These are phyloP conservation scores for Solanum paucissectum DNA, from an alignment of 257 asterid genomes.

Conservation along the genomic window DNA sequence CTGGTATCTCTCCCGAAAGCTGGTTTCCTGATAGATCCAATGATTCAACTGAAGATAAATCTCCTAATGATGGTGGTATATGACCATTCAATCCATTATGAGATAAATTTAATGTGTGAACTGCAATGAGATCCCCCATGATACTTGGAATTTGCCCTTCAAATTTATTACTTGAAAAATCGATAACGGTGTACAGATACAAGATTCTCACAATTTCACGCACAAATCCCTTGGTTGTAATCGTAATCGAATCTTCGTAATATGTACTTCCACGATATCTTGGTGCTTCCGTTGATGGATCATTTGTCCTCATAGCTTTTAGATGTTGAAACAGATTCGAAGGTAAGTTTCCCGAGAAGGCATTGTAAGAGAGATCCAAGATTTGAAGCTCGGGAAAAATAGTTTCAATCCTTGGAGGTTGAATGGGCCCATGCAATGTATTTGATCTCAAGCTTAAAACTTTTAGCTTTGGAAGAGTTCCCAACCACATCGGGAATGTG, in stretches of 20 bases:
- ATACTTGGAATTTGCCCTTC: not conserved
- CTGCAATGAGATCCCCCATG: not conserved
- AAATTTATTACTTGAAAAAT: not conserved
- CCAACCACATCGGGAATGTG: not conserved
- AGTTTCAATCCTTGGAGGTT: not conserved
- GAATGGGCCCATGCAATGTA: not conserved
- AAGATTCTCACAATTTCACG: not conserved
- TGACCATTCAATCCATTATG: not conserved
- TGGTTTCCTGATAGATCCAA: not conserved
- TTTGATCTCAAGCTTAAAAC: not conserved
- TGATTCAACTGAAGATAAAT: not conserved
- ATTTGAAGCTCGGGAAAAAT: not conserved
- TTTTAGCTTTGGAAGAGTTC: not conserved
- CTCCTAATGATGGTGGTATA: not conserved
- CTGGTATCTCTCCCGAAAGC: not conserved
- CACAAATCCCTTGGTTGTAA: not conserved
- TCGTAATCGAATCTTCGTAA: not conserved
- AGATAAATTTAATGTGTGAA: not conserved
- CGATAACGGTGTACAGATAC: not conserved
- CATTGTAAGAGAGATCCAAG: not conserved
- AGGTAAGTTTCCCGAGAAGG: not conserved
- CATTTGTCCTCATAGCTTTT: not conserved
- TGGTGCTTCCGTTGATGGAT: not conserved
- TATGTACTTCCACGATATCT: not conserved
- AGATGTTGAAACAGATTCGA: not conserved